Percentiles rank a stretch among this genome's conserved stretches.
These are phyloP conservation scores for Melocanna baccifera DNA, from an alignment of 176 grass and related monocot species.

Conservation along the genomic window DNA sequence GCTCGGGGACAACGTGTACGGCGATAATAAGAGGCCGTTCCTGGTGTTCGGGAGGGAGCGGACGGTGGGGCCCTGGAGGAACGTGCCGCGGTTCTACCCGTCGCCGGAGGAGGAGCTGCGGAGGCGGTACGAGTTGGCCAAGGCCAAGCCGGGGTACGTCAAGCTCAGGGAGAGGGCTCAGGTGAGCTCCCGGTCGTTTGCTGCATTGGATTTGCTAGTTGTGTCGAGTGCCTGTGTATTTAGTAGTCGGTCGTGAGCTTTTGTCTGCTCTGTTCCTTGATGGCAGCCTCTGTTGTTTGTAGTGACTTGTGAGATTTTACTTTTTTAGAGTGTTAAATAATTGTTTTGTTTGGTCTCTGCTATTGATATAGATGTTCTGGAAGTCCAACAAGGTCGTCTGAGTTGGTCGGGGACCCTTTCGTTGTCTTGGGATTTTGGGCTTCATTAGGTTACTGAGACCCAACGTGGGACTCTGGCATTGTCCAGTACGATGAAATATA, in stretches of 20 bases:
- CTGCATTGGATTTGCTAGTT: neutral
- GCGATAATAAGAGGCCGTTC: slow-evolving; percentile 74
- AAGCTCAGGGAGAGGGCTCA: slow-evolving; percentile 58
- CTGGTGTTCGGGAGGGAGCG: slow-evolving; percentile 57
- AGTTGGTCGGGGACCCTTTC: neutral
- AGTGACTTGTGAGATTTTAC: neutral
- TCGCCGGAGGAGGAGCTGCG: slow-evolving; percentile 69
- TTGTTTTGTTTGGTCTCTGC: neutral
- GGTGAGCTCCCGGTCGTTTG: slow-evolving; percentile 29
- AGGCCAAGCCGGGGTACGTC: slow-evolving; percentile 64
- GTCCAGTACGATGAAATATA: neutral
- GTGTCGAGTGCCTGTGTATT: neutral
- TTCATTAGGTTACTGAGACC: neutral
- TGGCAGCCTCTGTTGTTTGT: neutral
- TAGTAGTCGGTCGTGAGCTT: neutral
- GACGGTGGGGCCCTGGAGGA: slow-evolving; percentile 84
- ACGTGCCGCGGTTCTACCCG: slow-evolving; percentile 72
- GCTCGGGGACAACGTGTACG: slow-evolving; percentile 96
- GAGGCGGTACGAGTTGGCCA: slow-evolving; percentile 64
- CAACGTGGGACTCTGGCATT: neutral
- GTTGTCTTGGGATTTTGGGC: neutral
- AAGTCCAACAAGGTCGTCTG: neutral
- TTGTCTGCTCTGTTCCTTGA: slow-evolving; percentile 1
- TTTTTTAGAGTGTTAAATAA: neutral
- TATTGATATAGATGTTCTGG: neutral